phyloP scores from a whole-genome alignment of 2,329 filamentous ascomycete genomes.

The Paramyrothecium roridum region DNA sequence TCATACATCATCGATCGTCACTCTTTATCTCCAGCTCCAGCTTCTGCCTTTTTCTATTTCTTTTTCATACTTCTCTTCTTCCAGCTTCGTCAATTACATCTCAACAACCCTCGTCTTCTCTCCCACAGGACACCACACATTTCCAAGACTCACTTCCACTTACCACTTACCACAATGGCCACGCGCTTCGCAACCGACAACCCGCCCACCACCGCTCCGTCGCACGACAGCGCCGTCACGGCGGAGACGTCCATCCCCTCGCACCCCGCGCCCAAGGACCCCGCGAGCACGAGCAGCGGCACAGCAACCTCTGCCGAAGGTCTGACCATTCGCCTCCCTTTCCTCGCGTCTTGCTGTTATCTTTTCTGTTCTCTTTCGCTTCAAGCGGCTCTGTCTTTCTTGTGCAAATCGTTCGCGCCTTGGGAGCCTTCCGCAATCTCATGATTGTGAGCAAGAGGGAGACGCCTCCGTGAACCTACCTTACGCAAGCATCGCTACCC shows the following conservation, averaged over 20 bases:
- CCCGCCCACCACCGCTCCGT: constrained; percentile 3
- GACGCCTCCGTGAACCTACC: no score
- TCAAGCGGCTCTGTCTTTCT: no score
- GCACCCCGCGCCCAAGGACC: constrained; percentile 7
- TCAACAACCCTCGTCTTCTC: no score
- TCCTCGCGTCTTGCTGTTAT: background rate
- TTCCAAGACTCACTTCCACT: background rate
- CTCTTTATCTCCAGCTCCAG: no score
- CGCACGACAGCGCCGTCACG: constrained; percentile 2
- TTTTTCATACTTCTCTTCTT: background rate
- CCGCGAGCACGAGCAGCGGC: constrained; percentile 5
- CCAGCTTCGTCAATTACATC: no score
- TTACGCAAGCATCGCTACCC: no score
- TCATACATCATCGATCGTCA: background rate
- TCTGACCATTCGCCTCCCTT: background rate
- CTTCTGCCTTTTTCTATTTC: background rate
- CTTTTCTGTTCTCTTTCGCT: background rate
- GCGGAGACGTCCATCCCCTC: constrained; percentile 5
- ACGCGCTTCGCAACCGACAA: background rate
- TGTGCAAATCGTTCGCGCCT: no score
- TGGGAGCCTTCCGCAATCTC: no score
- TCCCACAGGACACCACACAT: no score
- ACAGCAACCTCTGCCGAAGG: background rate
- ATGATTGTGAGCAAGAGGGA: no score
- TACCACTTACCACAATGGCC: background rate